A percentile compares a stretch with the other conserved stretches of the same genome.
phyloP scores from a whole-genome alignment of 2,329 filamentous ascomycete species.

The Diaporthe helianthi region DNA sequence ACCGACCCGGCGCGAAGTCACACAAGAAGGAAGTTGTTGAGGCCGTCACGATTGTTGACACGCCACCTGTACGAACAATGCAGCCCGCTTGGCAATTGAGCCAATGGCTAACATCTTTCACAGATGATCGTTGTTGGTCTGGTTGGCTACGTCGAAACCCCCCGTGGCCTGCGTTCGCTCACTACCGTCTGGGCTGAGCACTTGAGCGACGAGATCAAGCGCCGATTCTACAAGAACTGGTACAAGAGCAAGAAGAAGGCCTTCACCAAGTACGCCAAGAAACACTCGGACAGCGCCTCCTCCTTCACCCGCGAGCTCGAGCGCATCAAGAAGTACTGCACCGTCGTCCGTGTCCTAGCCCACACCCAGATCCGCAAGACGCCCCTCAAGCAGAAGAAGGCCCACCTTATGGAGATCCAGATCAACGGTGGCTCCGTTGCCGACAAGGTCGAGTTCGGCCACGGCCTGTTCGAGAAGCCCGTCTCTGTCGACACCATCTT shows the following conservation, averaged over 20 bases:
- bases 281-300: conserved; percentile 93
- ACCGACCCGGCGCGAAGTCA: conserved; percentile 98
- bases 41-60: conserved; percentile 87
- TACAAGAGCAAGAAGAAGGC: conserved; percentile 99
- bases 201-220: conserved; percentile 97
- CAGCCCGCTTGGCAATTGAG: conserved; percentile 78
- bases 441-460: conserved; percentile 96
- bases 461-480: conserved; percentile 98
- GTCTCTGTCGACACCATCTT: conserved; percentile 93
- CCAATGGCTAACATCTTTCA: conserved; percentile 73
- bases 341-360: conserved; percentile 97
- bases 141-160: conserved; percentile 99
- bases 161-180: conserved; percentile 97
- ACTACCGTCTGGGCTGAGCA: conserved; percentile 99
- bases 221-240: conserved; percentile 99
- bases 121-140: conserved; percentile 99
- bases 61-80: conserved; percentile 92
- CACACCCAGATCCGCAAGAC: conserved; percentile 99
- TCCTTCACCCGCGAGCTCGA: conserved; percentile 97
- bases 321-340: conserved; percentile 99
- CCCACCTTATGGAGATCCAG: conserved; percentile 99
- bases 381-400: conserved; percentile 99
- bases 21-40: conserved; percentile 99
- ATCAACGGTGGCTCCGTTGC: conserved; percentile 95
- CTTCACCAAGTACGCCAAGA: conserved; percentile 99